These are phyloP conservation scores for Asclepias syriaca DNA, from an alignment of 257 asterid species.

Conservation along the genomic window DNA sequence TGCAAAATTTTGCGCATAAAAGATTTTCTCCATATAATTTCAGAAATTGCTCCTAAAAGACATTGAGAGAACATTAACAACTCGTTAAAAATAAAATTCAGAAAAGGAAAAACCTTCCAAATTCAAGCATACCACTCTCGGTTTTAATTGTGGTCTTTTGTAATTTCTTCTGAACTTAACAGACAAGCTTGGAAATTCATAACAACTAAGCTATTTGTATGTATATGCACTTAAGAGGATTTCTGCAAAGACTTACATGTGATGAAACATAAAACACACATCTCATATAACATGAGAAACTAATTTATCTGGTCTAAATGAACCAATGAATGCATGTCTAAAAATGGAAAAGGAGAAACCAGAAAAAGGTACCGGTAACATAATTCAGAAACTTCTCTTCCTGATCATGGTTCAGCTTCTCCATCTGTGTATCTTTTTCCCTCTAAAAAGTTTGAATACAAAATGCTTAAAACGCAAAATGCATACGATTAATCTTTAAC, in stretches of 20 bases:
- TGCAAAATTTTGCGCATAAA: not conserved
- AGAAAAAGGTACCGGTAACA: slow-evolving; percentile 37
- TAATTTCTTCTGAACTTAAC: not conserved
- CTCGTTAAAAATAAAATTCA: not conserved
- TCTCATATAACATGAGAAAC: not conserved
- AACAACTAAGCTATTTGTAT: not conserved
- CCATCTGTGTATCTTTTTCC: slow-evolving; percentile 53
- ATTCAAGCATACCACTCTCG: not conserved
- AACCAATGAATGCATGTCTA: not conserved
- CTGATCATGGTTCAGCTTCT: slow-evolving; percentile 57
- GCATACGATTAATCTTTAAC: not conserved
- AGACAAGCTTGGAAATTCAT: not conserved
- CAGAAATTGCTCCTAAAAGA: not conserved
- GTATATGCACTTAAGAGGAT: not conserved
- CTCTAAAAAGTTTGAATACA: slow-evolving; percentile 25
- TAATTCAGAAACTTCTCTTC: slow-evolving; percentile 61
- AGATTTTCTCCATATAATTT: not conserved
- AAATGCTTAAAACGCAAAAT: slow-evolving; percentile 2
- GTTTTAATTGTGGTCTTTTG: not conserved
- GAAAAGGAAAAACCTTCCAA: not conserved
- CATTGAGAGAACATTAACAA: not conserved
- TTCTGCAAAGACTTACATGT: not conserved
- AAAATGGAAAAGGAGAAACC: not conserved
- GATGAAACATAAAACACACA: not conserved
- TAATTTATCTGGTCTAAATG: not conserved